phyloP scores from a whole-genome alignment of 2,329 filamentous ascomycete genomes.

The Penicillium sp. region DNA sequence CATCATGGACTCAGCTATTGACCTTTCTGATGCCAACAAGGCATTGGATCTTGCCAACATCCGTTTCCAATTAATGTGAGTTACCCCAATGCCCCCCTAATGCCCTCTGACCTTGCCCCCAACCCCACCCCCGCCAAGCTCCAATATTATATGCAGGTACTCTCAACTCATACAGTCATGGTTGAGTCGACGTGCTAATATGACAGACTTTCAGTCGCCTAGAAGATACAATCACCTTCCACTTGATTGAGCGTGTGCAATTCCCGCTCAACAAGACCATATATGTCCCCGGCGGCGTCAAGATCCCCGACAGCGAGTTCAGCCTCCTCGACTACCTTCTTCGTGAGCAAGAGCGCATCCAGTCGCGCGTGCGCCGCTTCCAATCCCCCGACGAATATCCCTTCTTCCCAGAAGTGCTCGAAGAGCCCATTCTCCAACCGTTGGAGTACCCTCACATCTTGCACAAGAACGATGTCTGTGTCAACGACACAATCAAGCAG shows the following conservation, averaged over 20 bases:
- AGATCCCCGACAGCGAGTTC: constrained; percentile 70
- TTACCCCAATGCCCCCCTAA: constrained; percentile 9
- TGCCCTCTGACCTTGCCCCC: neutral
- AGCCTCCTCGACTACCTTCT: constrained; percentile 96
- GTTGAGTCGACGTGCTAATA: constrained; percentile 8
- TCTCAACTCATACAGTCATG: neutral
- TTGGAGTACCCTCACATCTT: constrained; percentile 87
- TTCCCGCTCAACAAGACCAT: constrained; percentile 90
- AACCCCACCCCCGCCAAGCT: constrained; percentile 13
- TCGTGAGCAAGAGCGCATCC: constrained; percentile 82
- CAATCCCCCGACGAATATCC: constrained; percentile 96
- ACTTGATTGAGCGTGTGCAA: constrained; percentile 96
- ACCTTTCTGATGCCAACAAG: constrained; percentile 80
- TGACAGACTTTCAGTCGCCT: constrained; percentile 66
- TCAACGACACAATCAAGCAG: constrained; percentile 82
- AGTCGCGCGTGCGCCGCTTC: constrained; percentile 91
- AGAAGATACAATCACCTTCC: constrained; percentile 96
- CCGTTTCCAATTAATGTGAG: constrained; percentile 88
- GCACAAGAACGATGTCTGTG: constrained; percentile 84
- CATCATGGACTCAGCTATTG: constrained; percentile 84
- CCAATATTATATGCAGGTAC: neutral
- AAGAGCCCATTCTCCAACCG: constrained; percentile 80
- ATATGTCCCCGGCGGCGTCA: constrained; percentile 78
- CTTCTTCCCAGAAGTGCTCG: constrained; percentile 84
- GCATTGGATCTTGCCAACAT: constrained; percentile 90